Base-by-base conservation (phyloP, 768 basidiomycete genomes). In the Amanita phalloides region DNA sequence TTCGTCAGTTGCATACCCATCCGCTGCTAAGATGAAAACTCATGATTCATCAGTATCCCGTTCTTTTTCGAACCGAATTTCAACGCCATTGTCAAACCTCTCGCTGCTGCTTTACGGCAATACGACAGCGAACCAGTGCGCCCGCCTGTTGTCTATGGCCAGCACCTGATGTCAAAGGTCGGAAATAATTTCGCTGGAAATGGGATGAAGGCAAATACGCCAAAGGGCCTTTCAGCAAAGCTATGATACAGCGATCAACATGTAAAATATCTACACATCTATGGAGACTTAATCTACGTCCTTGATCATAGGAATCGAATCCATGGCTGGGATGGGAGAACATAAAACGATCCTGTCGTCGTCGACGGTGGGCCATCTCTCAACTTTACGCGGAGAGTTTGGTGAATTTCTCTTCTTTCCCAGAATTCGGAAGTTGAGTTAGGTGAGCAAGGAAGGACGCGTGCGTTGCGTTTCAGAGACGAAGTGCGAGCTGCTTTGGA, bases 21-120 rank as follows among this genome's bases (percentile, higher is more conserved):
- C 44, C 23, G 45, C 48, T 33, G 8, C 26, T 46, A 51, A 17
- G 13, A 41, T 13, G 28, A 54, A 21, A 13, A 48, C 30, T 17
- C 25, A 37, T 37, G 37, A 30, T 33, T 60, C n/a, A 56, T 37
- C 50, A 90, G 88, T 7, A 75, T 94, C 17, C 93, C 93, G 0
- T 95, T 95, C 69, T 96, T 96, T 74, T 95, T 88, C 56, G 93
- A 95, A 64, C 92, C 93, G 0, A 90, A 88, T 53, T 91, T 90
- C 59, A 71, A 82, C 54, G 86, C 91, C 0, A 53, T 69, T 1
- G 69, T 96, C 44, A 66, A 73, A 56, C 86, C 90, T 0, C 68
- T 94, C 5, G 69, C 71, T 3, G 81, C 82, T 5, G 82, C 80
- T 0, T 59, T 73, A 25, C 75, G 82, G 32, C 58, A 76, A 8